Percentiles rank a stretch among this genome's conserved stretches.
Evolutionary conservation across 805 yeast species (phyloP).

Genomic region (Ogataea henricii): DNA sequence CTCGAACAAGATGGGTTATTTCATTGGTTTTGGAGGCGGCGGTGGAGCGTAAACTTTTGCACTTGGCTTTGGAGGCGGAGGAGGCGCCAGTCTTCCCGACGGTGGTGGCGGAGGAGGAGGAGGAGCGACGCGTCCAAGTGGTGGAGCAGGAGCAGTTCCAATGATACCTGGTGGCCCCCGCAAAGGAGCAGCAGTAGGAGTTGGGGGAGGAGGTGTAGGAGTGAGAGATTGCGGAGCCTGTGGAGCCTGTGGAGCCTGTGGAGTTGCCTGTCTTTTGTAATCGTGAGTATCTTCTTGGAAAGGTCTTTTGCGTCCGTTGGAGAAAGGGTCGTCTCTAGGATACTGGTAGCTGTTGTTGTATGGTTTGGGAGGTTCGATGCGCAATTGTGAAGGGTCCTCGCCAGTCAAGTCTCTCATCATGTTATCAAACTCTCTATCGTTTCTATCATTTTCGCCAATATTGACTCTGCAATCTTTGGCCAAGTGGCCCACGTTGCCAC

Average conservation of each 20-base stretch:
- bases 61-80: constrained; percentile 12
- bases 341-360: neutral
- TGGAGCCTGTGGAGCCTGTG: constrained; percentile 4
- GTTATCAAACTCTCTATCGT: constrained; percentile 51
- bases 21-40: constrained; percentile 11
- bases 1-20: too few relatives aligned
- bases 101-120: constrained; percentile 30
- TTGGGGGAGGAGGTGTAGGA: too few relatives aligned
- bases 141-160: constrained; percentile 27
- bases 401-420: constrained; percentile 53
- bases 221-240: too few relatives aligned
- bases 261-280: neutral
- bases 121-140: too few relatives aligned
- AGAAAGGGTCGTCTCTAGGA: neutral
- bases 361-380: neutral
- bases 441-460: constrained; percentile 25
- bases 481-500: constrained; percentile 85
- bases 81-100: constrained; percentile 17
- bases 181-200: constrained; percentile 11
- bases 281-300: neutral
- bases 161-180: constrained; percentile 28
- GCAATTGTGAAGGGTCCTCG: constrained; percentile 14
- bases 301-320: neutral
- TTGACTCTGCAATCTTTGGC: constrained; percentile 78
- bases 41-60: constrained; percentile 8